Conservation (phyloP, 1,284 basidiomycete species). For the Bondarzewia mesenterica region DNA sequence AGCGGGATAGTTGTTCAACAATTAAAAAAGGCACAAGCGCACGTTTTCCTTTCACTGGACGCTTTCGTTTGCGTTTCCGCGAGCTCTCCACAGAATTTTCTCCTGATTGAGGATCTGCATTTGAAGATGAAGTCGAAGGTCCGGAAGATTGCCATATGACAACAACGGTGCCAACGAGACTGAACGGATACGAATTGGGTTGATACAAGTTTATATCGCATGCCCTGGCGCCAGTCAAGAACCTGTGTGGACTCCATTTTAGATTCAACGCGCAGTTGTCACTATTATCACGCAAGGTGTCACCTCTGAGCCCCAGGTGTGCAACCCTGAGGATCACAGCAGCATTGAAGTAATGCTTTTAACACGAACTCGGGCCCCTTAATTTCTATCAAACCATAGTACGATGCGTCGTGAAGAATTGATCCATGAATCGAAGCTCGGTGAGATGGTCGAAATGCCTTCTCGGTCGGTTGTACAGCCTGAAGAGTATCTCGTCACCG, state of each 20-base stretch:
- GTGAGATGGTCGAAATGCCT: slow-evolving; percentile 82
- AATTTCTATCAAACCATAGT: slow-evolving; percentile 69
- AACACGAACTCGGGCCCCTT: slow-evolving; percentile 53
- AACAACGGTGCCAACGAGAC: slow-evolving; percentile 61
- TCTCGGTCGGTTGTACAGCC: slow-evolving; percentile 82
- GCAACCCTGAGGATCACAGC: slow-evolving; percentile 55
- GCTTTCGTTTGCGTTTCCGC: slow-evolving; percentile 16
- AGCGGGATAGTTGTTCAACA: background rate
- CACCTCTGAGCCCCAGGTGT: slow-evolving; percentile 54
- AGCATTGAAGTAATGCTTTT: slow-evolving; percentile 41
- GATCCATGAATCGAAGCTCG: slow-evolving; percentile 77
- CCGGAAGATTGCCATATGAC: slow-evolving; percentile 67
- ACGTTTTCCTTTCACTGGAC: slow-evolving; percentile 12
- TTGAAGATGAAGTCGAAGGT: slow-evolving; percentile 11
- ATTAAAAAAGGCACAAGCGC: background rate
- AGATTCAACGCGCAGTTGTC: too few relatives aligned
- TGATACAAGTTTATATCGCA: slow-evolving; percentile 61
- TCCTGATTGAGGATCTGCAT: background rate
- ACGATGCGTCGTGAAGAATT: slow-evolving; percentile 85
- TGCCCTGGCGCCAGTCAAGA: slow-evolving; percentile 43
- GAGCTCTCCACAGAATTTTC: background rate
- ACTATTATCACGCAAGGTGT: too few relatives aligned
- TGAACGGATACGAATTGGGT: slow-evolving; percentile 56
- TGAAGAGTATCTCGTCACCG: slow-evolving; percentile 17
- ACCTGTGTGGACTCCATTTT: too few relatives aligned